Evolutionary conservation across 495 filamentous ascomycete species (phyloP), one percentile per base, ranked within the genome.

Genomic region (Talaromyces wortmannii): DNA sequence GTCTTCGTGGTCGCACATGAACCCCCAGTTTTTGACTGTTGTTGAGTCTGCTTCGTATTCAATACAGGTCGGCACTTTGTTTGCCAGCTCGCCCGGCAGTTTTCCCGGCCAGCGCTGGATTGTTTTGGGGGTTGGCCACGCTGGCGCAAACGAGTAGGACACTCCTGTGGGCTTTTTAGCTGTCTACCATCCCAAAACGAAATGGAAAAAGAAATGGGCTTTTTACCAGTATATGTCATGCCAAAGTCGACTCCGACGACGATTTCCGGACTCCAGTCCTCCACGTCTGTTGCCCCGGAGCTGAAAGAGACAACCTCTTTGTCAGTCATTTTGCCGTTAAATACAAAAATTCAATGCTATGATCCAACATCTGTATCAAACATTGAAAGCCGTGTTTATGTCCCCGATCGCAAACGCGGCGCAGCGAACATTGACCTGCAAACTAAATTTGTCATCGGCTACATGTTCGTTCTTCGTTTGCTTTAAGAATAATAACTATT

Each of bases 61-160:
- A 11, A 86, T 66, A 43, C 73, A 66, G 0, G 83, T 84, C 1
- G 78, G 80, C 17, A 85, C 82, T 71, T 86, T 86, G 59, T 81
- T 79, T 36, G 73, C 77, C 59, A 75, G 78, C 67, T 74, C 77
- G 63, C 68, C 72, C 55, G 60, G 69, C 55, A 59, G 67, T 65
- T 75, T 76, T 17, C 81, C 81, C 1, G 83, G 81, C 83, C 83
- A 86, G 56, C 81, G 75, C 60, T 82, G 79, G 49, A 86, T 78
- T 15, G 76, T 74, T 61, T 80, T 70, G 31, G 79, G 62, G 68
- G 76, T 51, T 66, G 73, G 23, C 76, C 76, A 66, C 58, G 71
- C 67, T 43, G 71, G 66, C 44, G 57, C 65, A 58, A 64, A 63
- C 42, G 77, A 67, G 59, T 82, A 85, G 32, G 79, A 78, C n/a